These are phyloP conservation scores for Monilinia vaccinii-corymbosi DNA, from an alignment of 2,329 filamentous ascomycete species.

Conservation along the genomic window DNA sequence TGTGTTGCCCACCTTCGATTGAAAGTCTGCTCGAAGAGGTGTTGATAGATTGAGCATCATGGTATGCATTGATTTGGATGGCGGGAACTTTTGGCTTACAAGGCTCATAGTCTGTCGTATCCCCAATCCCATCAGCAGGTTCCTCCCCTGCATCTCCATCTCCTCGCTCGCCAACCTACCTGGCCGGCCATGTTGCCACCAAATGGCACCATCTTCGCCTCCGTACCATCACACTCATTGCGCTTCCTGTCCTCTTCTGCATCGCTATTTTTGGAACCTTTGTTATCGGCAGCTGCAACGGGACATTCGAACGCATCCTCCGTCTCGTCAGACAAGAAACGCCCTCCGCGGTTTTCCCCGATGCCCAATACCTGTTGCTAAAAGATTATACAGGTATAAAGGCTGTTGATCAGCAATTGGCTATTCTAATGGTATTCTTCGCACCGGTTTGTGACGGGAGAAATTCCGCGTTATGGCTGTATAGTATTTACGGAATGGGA, in stretches of 20 bases:
- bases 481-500: constrained; percentile 19
- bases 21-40: neutral
- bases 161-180: constrained; percentile 4
- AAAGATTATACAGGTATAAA: constrained; percentile 19
- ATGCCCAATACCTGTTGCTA: constrained; percentile 14
- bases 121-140: constrained; percentile 2
- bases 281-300: constrained; percentile 16
- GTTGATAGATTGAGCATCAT: neutral
- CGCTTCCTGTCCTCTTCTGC: constrained; percentile 19
- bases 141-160: neutral
- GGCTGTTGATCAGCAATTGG: constrained; percentile 20
- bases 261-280: constrained; percentile 15
- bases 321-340: constrained; percentile 8
- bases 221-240: constrained; percentile 14
- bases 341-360: constrained; percentile 14
- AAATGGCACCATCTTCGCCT: constrained; percentile 13
- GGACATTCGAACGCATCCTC: constrained; percentile 15
- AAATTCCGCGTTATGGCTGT: constrained; percentile 16
- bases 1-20: neutral
- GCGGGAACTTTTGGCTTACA: neutral
- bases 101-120: constrained; percentile 4
- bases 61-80: neutral
- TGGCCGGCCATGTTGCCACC: neutral
- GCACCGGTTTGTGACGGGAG: constrained; percentile 17
- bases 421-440: constrained; percentile 23